Conservation (phyloP, 768 basidiomycete genomes). For the Rhodotorula babjevae region DNA sequence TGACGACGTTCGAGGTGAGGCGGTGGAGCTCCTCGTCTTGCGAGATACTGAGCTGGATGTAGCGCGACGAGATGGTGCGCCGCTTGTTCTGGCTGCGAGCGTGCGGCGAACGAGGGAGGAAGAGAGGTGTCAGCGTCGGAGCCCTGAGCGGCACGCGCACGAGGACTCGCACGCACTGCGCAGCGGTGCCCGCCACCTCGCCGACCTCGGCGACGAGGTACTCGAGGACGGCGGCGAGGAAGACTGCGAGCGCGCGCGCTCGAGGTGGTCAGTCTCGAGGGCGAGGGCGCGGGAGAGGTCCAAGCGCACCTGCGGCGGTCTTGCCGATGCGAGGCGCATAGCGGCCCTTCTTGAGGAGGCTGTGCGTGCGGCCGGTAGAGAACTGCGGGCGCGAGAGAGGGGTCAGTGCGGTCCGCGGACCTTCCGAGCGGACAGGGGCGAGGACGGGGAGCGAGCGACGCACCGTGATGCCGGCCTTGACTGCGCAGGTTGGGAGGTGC, state of each 20-base stretch:
- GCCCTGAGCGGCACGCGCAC: too few relatives aligned
- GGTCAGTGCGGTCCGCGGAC: background rate
- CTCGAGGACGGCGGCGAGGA: conserved; percentile 45
- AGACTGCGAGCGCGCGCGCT: conserved; percentile 4
- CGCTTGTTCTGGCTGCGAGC: conserved; percentile 19
- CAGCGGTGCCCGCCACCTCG: conserved; percentile 76
- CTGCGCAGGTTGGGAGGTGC: background rate
- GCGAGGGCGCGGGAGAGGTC: background rate
- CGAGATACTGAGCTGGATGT: conserved; percentile 83
- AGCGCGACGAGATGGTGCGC: conserved; percentile 80
- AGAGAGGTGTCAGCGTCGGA: too few relatives aligned
- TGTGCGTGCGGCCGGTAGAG: background rate
- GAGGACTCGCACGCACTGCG: conserved; percentile 46
- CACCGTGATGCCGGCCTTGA: background rate
- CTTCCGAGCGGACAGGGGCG: background rate
- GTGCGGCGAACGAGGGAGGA: too few relatives aligned
- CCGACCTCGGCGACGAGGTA: conserved; percentile 88
- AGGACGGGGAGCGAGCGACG: background rate
- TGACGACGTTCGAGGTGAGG: conserved; percentile 66
- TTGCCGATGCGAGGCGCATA: background rate
- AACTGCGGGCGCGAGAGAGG: background rate
- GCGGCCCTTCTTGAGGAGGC: background rate
- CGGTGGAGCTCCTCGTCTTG: conserved; percentile 54
- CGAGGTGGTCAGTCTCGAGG: background rate
- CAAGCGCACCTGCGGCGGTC: background rate